Conservation (phyloP, 768 basidiomycete genomes). For the Naganishia onofrii region DNA sequence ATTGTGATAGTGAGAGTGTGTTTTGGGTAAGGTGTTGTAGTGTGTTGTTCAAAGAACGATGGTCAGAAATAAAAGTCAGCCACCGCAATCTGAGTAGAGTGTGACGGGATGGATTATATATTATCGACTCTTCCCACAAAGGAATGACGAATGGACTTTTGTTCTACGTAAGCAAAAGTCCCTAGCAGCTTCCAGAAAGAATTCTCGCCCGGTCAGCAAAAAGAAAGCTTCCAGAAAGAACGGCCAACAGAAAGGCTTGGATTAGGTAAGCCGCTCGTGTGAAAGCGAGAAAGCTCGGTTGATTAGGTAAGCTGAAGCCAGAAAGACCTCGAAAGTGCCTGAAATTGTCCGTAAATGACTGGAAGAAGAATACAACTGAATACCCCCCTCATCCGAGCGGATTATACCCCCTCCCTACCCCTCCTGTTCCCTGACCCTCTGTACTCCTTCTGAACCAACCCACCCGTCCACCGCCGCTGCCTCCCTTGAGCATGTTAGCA, state of each 20-base stretch:
- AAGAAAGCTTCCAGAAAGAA: not conserved
- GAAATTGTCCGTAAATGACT: too few species aligned
- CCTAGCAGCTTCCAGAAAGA: not conserved
- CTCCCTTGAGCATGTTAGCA: too few species aligned
- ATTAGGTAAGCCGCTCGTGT: too few species aligned
- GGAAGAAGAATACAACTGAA: too few species aligned
- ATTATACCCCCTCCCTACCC: not conserved
- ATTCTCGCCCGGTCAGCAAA: not conserved
- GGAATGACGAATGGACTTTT: not conserved
- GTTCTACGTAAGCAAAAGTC: not conserved
- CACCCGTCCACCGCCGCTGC: too few species aligned
- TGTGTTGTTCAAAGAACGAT: too few species aligned
- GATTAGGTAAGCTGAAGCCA: too few species aligned
- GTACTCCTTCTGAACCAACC: too few species aligned
- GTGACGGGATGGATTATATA: not conserved
- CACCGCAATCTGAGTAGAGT: too few species aligned
- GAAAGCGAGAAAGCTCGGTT: too few species aligned
- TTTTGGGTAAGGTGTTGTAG: not conserved
- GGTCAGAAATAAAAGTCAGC: too few species aligned
- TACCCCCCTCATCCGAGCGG: not conserved
- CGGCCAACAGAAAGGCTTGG: too few species aligned
- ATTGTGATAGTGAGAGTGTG: conserved; percentile 7
- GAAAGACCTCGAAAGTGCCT: not conserved
- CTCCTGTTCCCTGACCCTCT: not conserved
- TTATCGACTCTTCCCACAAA: not conserved